These are phyloP conservation scores for Solanum rostratum DNA, from an alignment of 257 asterid genomes.

Conservation along the genomic window DNA sequence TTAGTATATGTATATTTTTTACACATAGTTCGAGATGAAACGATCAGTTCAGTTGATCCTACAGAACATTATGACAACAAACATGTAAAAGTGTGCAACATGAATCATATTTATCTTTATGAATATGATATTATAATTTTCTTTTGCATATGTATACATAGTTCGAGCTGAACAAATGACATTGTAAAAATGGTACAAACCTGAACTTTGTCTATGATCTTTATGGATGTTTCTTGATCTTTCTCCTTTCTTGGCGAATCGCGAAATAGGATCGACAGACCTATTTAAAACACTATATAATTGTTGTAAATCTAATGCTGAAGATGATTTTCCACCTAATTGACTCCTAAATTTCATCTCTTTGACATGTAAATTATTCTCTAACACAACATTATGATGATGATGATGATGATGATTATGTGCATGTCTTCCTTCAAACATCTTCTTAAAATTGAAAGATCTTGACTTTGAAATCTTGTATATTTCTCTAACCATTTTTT, in stretches of 20 bases:
- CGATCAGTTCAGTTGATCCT: neutral
- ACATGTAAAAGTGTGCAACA: too few species aligned
- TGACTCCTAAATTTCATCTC: slow-evolving; percentile 17
- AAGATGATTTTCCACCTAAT: slow-evolving; percentile 1
- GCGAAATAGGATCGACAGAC: slow-evolving; percentile 15
- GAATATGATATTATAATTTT: too few species aligned
- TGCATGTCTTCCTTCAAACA: slow-evolving; percentile 33
- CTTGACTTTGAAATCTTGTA: slow-evolving; percentile 26
- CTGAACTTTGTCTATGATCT: slow-evolving; percentile 23
- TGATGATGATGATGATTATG: neutral
- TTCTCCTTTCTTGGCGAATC: slow-evolving; percentile 5
- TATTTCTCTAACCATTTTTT: slow-evolving; percentile 25
- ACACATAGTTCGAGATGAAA: neutral
- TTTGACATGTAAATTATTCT: slow-evolving; percentile 12
- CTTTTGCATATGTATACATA: neutral
- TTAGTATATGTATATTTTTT: neutral
- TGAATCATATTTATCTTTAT: too few species aligned
- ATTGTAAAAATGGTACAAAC: slow-evolving; percentile 1
- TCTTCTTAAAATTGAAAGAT: slow-evolving; percentile 37
- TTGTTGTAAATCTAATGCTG: slow-evolving; percentile 9
- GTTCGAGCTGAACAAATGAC: neutral
- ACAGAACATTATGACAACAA: neutral
- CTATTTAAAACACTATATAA: slow-evolving; percentile 9
- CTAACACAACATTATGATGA: slow-evolving; percentile 7
- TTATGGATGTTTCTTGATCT: slow-evolving; percentile 7